These are phyloP conservation scores for Talaromyces pinophilus DNA, from an alignment of 2,329 filamentous ascomycete species.

Conservation along the genomic window DNA sequence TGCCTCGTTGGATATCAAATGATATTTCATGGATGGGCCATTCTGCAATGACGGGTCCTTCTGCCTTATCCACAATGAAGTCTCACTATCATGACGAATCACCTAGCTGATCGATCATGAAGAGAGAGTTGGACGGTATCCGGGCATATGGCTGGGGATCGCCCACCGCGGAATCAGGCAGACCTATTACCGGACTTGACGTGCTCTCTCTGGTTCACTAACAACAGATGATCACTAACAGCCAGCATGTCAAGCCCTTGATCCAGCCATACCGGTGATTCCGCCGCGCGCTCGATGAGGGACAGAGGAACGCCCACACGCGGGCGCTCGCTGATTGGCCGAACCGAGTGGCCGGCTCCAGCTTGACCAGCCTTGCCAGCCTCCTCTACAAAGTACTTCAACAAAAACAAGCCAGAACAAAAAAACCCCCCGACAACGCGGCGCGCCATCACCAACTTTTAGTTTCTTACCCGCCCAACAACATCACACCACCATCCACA, in stretches of 20 bases:
- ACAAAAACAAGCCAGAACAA: slow-evolving; percentile 4
- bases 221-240: neutral
- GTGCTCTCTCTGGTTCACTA: neutral
- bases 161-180: neutral
- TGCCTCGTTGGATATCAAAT: neutral
- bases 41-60: neutral
- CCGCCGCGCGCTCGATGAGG: neutral
- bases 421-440: slow-evolving; percentile 16
- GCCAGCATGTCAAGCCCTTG: neutral
- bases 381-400: slow-evolving; percentile 2
- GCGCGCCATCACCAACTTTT: neutral
- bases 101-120: neutral
- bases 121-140: neutral
- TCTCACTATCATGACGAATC: neutral
- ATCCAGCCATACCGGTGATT: neutral
- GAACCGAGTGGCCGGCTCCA: slow-evolving; percentile 4
- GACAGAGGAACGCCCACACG: neutral
- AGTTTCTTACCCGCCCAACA: slow-evolving; percentile 4
- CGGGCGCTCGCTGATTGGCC: slow-evolving; percentile 20
- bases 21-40: neutral
- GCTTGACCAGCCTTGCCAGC: slow-evolving; percentile 1
- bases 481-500: slow-evolving; percentile 13
- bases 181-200: neutral
- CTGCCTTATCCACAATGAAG: neutral
- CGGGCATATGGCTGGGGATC: neutral